phyloP scores from a whole-genome alignment of 352 stramenopile genomes.

The Thalassiosira livingstoniorum region DNA sequence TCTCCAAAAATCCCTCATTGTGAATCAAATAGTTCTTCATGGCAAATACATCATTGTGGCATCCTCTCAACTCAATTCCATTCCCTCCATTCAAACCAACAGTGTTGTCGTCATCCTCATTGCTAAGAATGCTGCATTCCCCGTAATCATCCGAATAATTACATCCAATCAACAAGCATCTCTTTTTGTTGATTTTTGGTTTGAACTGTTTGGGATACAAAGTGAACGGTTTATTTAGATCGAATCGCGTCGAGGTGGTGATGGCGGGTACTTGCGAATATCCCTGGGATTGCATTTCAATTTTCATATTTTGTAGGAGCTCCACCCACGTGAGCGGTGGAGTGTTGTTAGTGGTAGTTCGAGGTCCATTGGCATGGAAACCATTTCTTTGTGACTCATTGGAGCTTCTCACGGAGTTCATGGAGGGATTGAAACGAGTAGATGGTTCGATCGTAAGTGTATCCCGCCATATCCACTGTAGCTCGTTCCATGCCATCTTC shows the following conservation, averaged over 20 bases:
- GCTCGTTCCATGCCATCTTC: constrained; percentile 80
- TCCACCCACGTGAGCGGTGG: constrained; percentile 79
- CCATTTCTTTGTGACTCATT: no score
- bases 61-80: constrained; percentile 78
- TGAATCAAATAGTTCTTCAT: constrained; percentile 86
- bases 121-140: no score
- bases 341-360: no score
- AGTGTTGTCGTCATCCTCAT: no score
- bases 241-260: constrained; percentile 72
- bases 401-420: constrained; percentile 55
- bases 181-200: constrained; percentile 63
- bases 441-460: constrained; percentile 41
- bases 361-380: constrained; percentile 21
- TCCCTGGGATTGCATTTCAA: constrained; percentile 77
- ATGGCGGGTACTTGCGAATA: constrained; percentile 75
- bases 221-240: constrained; percentile 77
- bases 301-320: constrained; percentile 81
- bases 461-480: constrained; percentile 42
- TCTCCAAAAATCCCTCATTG: constrained; percentile 79
- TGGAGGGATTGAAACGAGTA: constrained; percentile 60
- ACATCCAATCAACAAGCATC: constrained; percentile 79
- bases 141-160: constrained; percentile 72
- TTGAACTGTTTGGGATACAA: constrained; percentile 76
- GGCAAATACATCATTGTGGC: constrained; percentile 80
- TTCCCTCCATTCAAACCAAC: no score